A percentile compares a stretch with the other conserved stretches of the same genome.
Evolutionary conservation across 2,329 filamentous ascomycete genomes (phyloP).

Genomic region (Spiromastix sp.): DNA sequence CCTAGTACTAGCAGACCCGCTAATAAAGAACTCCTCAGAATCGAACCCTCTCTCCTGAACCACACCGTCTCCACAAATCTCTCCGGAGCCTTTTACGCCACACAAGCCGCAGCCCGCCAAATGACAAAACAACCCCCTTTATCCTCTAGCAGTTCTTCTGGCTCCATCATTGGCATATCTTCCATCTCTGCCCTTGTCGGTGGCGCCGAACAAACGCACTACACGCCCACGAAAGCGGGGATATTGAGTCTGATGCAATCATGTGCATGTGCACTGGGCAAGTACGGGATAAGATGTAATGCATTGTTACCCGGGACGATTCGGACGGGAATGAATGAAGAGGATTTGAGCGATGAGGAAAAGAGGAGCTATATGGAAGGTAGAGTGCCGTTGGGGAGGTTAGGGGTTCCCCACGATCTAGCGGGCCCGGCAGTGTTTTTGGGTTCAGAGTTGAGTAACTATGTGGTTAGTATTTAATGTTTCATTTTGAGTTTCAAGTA

Average conservation of each 20-base stretch:
- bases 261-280: constrained; percentile 66
- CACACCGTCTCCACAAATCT: constrained; percentile 71
- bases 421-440: constrained; percentile 79
- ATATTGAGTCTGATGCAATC: constrained; percentile 75
- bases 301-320: constrained; percentile 76
- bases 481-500: not conserved
- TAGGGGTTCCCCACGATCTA: constrained; percentile 63
- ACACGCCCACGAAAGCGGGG: constrained; percentile 82
- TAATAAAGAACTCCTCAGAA: constrained; percentile 26
- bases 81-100: constrained; percentile 76
- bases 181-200: constrained; percentile 42
- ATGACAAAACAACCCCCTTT: too few relatives aligned
- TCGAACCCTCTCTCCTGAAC: constrained; percentile 59
- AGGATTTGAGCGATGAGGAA: constrained; percentile 60
- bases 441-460: constrained; percentile 66
- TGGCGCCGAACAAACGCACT: constrained; percentile 69
- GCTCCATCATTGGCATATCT: constrained; percentile 54
- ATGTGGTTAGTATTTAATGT: constrained; percentile 44
- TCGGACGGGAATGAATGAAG: constrained; percentile 72
- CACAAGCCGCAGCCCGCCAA: constrained; percentile 73
- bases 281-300: constrained; percentile 70
- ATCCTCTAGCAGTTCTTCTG: constrained; percentile 56
- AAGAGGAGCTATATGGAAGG: constrained; percentile 73
- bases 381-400: constrained; percentile 65
- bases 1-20: constrained; percentile 1